Percentiles rank a stretch among this genome's conserved stretches.
These are phyloP conservation scores for Pterocarpus santalinus DNA, from an alignment of 306 rosid genomes.

Conservation along the genomic window DNA sequence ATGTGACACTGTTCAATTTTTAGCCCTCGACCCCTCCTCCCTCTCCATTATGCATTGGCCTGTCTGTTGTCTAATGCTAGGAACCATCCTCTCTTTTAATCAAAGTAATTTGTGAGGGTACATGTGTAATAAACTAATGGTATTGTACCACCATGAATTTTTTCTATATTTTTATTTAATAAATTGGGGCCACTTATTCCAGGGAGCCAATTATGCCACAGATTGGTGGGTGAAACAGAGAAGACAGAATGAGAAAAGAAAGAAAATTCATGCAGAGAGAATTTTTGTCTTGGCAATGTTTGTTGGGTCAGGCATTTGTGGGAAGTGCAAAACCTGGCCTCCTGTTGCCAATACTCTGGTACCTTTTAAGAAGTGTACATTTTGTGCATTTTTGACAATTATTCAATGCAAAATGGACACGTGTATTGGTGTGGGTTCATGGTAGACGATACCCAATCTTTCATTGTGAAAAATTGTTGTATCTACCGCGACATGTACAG, in stretches of 20 bases:
- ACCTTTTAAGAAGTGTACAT: no score
- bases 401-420: no score
- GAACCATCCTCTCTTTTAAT: conserved; percentile 40
- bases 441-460: no score
- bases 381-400: no score
- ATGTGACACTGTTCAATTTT: conserved; percentile 27
- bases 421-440: no score
- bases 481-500: no score
- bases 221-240: conserved; percentile 61
- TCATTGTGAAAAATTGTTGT: no score
- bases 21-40: neutral
- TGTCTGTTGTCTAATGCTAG: conserved; percentile 27
- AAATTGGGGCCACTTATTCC: conserved; percentile 45
- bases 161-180: neutral
- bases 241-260: conserved; percentile 42
- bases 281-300: conserved; percentile 53
- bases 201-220: conserved; percentile 57
- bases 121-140: conserved; percentile 20
- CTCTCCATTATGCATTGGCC: neutral
- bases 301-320: conserved; percentile 54
- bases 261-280: conserved; percentile 33
- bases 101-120: conserved; percentile 31
- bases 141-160: conserved; percentile 21
- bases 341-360: conserved; percentile 2
- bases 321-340: conserved; percentile 54